Conservation (phyloP, 1,284 basidiomycete species). For the Hypsizygus ulmarius region DNA sequence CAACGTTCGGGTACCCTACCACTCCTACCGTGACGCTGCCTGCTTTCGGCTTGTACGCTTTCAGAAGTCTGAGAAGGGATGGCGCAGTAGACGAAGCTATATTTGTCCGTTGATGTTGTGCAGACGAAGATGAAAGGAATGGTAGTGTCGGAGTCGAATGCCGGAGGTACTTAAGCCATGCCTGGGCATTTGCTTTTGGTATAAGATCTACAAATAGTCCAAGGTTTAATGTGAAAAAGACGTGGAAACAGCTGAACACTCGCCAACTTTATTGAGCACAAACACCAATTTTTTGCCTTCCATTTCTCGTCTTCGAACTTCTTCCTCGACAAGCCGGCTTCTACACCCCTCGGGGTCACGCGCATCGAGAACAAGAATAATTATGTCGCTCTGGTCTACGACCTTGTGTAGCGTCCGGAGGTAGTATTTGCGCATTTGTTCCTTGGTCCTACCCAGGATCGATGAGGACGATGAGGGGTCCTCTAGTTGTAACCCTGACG, state of each 20-base stretch:
- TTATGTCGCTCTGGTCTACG: slow-evolving; percentile 89
- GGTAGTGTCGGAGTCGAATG: slow-evolving; percentile 93
- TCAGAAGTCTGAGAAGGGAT: slow-evolving; percentile 82
- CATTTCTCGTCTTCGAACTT: slow-evolving; percentile 78
- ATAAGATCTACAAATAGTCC: slow-evolving; percentile 69
- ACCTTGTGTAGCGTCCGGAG: slow-evolving; percentile 85
- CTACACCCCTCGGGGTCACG: slow-evolving; percentile 90
- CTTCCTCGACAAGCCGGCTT: slow-evolving; percentile 86
- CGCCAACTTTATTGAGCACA: slow-evolving; percentile 92
- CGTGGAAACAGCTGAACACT: slow-evolving; percentile 25
- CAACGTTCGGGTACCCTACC: slow-evolving; percentile 97
- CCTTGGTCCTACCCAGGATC: slow-evolving; percentile 52
- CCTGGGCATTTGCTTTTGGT: slow-evolving; percentile 84
- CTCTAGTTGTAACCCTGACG: slow-evolving; percentile 28
- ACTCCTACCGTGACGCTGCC: slow-evolving; percentile 87
- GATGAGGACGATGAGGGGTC: slow-evolving; percentile 34
- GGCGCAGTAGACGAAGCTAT: slow-evolving; percentile 79
- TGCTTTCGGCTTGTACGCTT: slow-evolving; percentile 82
- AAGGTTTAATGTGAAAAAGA: not conserved
- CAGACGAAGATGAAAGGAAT: slow-evolving; percentile 85
- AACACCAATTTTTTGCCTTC: slow-evolving; percentile 89
- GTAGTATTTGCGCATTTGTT: slow-evolving; percentile 67
- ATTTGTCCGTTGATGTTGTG: slow-evolving; percentile 82
- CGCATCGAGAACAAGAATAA: slow-evolving; percentile 87
- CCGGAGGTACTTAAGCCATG: slow-evolving; percentile 88